Evolutionary conservation across 2,329 filamentous ascomycete genomes (phyloP), one percentile per base, ranked within the genome.

Genomic region (Periglandula ipomoeae): DNA sequence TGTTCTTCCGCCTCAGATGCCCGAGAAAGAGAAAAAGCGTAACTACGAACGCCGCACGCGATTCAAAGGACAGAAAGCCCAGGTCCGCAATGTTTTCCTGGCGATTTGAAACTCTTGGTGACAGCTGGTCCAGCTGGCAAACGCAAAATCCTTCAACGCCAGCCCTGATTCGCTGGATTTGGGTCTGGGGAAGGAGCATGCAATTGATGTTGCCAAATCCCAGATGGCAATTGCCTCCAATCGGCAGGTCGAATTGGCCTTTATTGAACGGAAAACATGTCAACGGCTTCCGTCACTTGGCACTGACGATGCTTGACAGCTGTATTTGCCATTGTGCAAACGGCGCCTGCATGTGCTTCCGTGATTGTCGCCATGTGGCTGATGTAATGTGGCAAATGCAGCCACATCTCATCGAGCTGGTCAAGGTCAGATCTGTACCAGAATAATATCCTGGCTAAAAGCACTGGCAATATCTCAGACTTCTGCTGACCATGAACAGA

Each of bases 71-170:
- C n/a, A n/a, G n/a, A n/a, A n/a, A n/a, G n/a, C n/a, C n/a, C n/a
- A n/a, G n/a, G n/a, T n/a, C n/a, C n/a, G n/a, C n/a, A n/a, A n/a
- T n/a, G 9, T 11, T 22, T 35, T 39, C 41, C 17, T 24, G 27
- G 27, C n/a, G n/a, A n/a, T n/a, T n/a, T n/a, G 19, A 35, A 41
- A 30, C 48, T 23, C 34, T 44, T 50, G 48, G 44, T 39, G 15
- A 44, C 48, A 50, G 48, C 44, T 50, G 48, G 46, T 34, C n/a
- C 44, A 46, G 44, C 42, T 41, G 47, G 38, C 26, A 22, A 23
- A 15, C 17, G 24, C 17, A 24, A 30, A 19, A 46, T 23, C 15
- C n/a, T 45, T 34, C 19, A 11, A 20, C 38, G 48, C n/a, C 19
- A 22, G 17, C 30, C 26, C 20, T 42, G 43, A 37, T 46, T 42